A percentile compares a stretch with the other conserved stretches of the same genome.
Evolutionary conservation across 371 early-diverging fungal genomes (phyloP).

Genomic region (Apophysomyces variabilis): DNA sequence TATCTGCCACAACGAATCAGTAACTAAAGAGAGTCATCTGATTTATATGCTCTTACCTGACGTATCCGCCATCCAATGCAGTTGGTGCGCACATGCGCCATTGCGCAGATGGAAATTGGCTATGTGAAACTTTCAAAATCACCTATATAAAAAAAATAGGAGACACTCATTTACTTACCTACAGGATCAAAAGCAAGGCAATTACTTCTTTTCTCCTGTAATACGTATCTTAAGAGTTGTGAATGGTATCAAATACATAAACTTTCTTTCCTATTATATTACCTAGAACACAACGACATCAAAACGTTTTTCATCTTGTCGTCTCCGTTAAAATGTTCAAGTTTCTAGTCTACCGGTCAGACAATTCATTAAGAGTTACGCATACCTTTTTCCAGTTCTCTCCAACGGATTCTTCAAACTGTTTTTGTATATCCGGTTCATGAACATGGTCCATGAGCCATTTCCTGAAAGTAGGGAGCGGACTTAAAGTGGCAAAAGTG

Average conservation of each 20-base stretch:
- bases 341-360: constrained; percentile 8
- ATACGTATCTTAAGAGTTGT: constrained; percentile 50
- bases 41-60: constrained; percentile 39
- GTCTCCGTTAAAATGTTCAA: constrained; percentile 24
- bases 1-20: constrained; percentile 29
- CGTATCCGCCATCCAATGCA: constrained; percentile 85
- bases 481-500: constrained; percentile 86
- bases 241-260: not conserved
- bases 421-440: constrained; percentile 12
- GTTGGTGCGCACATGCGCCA: constrained; percentile 81
- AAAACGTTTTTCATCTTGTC: constrained; percentile 62
- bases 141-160: not conserved
- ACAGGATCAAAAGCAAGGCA: constrained; percentile 79
- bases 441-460: constrained; percentile 65
- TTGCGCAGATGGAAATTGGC: constrained; percentile 91
- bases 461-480: constrained; percentile 79
- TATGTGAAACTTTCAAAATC: constrained; percentile 9
- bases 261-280: constrained; percentile 16
- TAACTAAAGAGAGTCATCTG: not conserved
- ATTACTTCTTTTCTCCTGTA: constrained; percentile 61
- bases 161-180: constrained; percentile 36
- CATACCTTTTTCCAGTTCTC: constrained; percentile 31
- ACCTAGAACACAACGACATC: constrained; percentile 71
- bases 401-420: constrained; percentile 10
- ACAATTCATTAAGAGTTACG: not conserved